phyloP scores from a whole-genome alignment of 148 eudicot species.

The Oxyria digyna region DNA sequence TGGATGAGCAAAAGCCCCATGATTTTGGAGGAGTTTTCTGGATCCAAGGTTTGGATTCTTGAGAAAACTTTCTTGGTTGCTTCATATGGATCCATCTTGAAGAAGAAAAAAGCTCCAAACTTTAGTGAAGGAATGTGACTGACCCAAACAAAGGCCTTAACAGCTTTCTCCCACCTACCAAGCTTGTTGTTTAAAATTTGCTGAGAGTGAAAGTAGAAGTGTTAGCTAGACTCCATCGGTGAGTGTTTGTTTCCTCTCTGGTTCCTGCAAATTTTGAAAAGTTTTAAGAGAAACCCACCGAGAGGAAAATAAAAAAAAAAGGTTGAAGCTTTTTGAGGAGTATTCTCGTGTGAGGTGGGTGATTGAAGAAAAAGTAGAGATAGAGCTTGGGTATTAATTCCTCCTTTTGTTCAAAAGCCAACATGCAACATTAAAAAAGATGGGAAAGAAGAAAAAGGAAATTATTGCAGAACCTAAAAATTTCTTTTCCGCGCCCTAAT shows the following conservation, averaged over 20 bases:
- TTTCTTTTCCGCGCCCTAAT: not conserved
- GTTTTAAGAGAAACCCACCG: not conserved
- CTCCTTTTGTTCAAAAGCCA: slow-evolving; percentile 8
- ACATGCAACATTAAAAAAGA: not conserved
- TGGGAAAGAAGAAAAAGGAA: not conserved
- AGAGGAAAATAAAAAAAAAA: not conserved
- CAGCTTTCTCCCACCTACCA: slow-evolving; percentile 3
- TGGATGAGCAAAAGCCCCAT: slow-evolving; percentile 25
- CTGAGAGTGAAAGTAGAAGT: not conserved
- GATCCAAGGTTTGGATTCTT: slow-evolving; percentile 29
- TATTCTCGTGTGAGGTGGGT: slow-evolving; percentile 9
- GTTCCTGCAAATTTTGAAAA: slow-evolving; percentile 1
- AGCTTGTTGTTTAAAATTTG: not conserved
- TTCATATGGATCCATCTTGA: slow-evolving; percentile 24
- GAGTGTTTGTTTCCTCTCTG: not conserved
- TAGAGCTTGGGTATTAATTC: not conserved
- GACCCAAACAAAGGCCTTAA: not conserved
- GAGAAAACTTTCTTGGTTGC: slow-evolving; percentile 24
- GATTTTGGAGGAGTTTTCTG: slow-evolving; percentile 31
- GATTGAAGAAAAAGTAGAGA: not conserved
- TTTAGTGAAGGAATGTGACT: slow-evolving; percentile 1
- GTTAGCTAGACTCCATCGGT: not conserved
- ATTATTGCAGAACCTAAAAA: not conserved
- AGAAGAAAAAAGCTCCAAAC: not conserved
- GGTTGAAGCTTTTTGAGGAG: slow-evolving; percentile 3